A percentile compares a stretch with the other conserved stretches of the same genome.
These are phyloP conservation scores for Aquilaria agallochum DNA, from an alignment of 441 rosid species.

Conservation along the genomic window DNA sequence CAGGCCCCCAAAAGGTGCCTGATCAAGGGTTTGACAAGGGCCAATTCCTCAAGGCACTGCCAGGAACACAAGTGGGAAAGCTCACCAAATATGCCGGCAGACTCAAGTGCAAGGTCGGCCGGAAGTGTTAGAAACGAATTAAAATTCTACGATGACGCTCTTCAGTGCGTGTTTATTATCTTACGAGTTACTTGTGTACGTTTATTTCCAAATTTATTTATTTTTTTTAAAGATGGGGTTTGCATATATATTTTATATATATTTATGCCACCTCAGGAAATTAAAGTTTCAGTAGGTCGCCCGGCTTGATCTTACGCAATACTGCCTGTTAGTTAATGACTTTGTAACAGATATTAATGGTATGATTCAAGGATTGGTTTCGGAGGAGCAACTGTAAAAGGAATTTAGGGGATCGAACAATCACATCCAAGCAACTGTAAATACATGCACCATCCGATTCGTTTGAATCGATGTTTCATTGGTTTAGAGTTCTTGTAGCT, in stretches of 20 bases:
- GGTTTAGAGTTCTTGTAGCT: slow-evolving; percentile 79
- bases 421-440: too few species aligned
- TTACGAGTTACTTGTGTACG: not conserved
- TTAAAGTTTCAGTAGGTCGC: too few species aligned
- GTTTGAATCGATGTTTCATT: slow-evolving; percentile 51
- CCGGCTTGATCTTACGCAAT: too few species aligned
- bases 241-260: too few species aligned
- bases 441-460: slow-evolving; percentile 44
- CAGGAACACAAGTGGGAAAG: slow-evolving; percentile 28
- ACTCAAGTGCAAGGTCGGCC: slow-evolving; percentile 29
- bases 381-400: too few species aligned
- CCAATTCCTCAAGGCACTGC: slow-evolving; percentile 40
- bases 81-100: slow-evolving; percentile 49
- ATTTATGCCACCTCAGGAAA: too few species aligned
- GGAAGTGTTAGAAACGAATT: not conserved
- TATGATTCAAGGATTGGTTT: too few species aligned
- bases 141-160: not conserved
- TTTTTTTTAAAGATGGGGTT: too few species aligned
- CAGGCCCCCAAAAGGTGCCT: not conserved
- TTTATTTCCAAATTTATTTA: too few species aligned
- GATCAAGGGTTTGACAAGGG: slow-evolving; percentile 10
- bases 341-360: too few species aligned
- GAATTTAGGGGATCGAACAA: too few species aligned
- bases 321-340: too few species aligned
- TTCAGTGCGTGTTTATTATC: not conserved